Percentiles rank a stretch among this genome's conserved stretches.
Conservation (phyloP, 768 basidiomycete genomes). For the Phaffia australis region DNA sequence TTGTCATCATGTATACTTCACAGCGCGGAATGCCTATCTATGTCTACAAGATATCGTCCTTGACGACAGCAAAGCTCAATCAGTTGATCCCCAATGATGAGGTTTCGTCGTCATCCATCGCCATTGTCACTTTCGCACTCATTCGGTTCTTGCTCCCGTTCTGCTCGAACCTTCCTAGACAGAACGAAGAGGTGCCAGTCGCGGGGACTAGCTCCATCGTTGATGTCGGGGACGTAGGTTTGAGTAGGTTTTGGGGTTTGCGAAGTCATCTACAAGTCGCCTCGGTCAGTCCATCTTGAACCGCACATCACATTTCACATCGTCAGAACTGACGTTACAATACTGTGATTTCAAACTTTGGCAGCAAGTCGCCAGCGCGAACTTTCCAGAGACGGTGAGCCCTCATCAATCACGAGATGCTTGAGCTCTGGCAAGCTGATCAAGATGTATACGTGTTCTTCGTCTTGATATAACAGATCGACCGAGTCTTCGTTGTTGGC, state of each 20-base stretch:
- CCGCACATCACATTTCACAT: no score
- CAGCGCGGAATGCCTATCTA: slow-evolving; percentile 26
- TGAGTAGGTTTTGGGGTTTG: slow-evolving; percentile 24
- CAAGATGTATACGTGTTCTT: no score
- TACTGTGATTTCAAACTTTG: neutral
- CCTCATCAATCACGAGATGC: neutral
- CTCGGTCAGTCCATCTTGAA: neutral
- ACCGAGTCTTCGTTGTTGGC: slow-evolving; percentile 25
- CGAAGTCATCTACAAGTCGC: slow-evolving; percentile 20
- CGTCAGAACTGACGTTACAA: no score
- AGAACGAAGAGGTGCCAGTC: slow-evolving; percentile 8
- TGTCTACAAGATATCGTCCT: slow-evolving; percentile 27
- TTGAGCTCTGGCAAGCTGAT: no score
- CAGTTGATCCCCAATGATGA: slow-evolving; percentile 19
- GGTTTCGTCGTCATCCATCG: slow-evolving; percentile 17
- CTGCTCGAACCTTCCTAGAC: slow-evolving; percentile 4
- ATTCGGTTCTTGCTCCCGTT: slow-evolving; percentile 25
- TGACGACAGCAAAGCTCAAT: slow-evolving; percentile 16
- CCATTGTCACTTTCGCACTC: slow-evolving; percentile 23
- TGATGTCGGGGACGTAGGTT: slow-evolving; percentile 22
- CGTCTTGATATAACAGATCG: slow-evolving; percentile 3
- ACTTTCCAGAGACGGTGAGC: slow-evolving; percentile 26
- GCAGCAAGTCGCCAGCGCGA: slow-evolving; percentile 25
- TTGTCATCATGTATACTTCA: neutral
- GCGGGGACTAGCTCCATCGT: slow-evolving; percentile 22